Conservation (phyloP, 441 rosid species). For the Erodium trifolium region DNA sequence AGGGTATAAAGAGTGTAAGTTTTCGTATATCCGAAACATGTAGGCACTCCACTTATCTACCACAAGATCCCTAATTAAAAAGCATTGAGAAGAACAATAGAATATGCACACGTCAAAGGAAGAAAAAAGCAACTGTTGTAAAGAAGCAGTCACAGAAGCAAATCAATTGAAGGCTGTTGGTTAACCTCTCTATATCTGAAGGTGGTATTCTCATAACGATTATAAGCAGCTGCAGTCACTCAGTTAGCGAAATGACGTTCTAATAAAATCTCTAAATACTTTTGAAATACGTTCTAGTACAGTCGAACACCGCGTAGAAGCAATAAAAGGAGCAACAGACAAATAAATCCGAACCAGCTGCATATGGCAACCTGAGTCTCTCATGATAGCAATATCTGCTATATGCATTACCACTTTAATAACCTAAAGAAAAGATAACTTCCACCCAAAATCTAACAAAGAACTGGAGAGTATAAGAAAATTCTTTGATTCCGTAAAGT, state of each 20-base stretch:
- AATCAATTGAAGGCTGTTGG: neutral
- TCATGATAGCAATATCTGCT: neutral
- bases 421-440: neutral
- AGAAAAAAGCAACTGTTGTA: neutral
- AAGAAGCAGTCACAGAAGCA: neutral
- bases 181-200: neutral
- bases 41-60: neutral
- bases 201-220: too few species aligned
- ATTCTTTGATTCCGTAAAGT: neutral
- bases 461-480: neutral
- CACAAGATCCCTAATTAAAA: neutral
- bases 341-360: neutral
- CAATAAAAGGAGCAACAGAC: neutral
- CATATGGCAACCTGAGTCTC: neutral
- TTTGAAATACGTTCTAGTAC: neutral
- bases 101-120: neutral
- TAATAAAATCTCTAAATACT: too few species aligned
- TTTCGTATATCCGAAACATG: neutral
- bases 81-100: neutral
- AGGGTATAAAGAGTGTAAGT: neutral
- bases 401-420: neutral
- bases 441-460: neutral
- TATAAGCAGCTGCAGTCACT: neutral
- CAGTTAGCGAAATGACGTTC: too few species aligned
- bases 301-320: neutral